phyloP scores from a whole-genome alignment of 1,284 basidiomycete species.

The Apiotrichum sp. region DNA sequence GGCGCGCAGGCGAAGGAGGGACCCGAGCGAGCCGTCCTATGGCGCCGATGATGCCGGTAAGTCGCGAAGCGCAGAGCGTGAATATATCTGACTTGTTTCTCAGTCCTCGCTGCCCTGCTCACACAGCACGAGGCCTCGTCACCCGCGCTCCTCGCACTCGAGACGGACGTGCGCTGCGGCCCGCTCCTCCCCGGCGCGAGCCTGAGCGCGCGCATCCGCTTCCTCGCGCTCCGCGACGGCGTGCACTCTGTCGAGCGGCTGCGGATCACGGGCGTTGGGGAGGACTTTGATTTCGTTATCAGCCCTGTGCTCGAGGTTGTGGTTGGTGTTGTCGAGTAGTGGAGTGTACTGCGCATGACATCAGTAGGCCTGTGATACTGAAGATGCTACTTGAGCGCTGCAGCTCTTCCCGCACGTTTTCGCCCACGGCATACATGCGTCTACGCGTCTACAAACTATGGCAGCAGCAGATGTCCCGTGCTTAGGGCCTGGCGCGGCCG shows the following conservation, averaged over 20 bases:
- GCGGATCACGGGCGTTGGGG: slow-evolving; percentile 66
- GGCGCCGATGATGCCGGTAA: slow-evolving; percentile 26
- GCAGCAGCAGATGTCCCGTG: too few relatives aligned
- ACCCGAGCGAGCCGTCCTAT: slow-evolving; percentile 18
- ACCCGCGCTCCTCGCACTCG: slow-evolving; percentile 64
- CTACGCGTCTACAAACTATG: slow-evolving; percentile 1
- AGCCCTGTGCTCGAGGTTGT: slow-evolving; percentile 18
- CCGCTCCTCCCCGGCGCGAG: slow-evolving; percentile 72
- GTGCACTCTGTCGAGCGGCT: slow-evolving; percentile 69
- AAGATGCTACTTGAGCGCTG: too few relatives aligned
- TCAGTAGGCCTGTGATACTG: too few relatives aligned
- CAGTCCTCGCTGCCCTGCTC: slow-evolving; percentile 37
- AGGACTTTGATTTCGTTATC: slow-evolving; percentile 59
- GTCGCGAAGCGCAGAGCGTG: not conserved
- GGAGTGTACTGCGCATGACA: not conserved
- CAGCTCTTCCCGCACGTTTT: not conserved
- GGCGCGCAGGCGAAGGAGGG: slow-evolving; percentile 16
- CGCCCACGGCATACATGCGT: not conserved
- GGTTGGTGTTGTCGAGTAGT: slow-evolving; percentile 17
- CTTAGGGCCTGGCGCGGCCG: slow-evolving; percentile 53
- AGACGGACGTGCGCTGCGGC: slow-evolving; percentile 73
- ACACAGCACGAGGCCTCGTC: slow-evolving; percentile 23
- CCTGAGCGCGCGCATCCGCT: slow-evolving; percentile 78
- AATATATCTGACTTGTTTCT: too few relatives aligned
- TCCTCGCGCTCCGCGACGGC: slow-evolving; percentile 70